phyloP scores from a whole-genome alignment of 2,329 filamentous ascomycete genomes.

The Epichloe amarillans region DNA sequence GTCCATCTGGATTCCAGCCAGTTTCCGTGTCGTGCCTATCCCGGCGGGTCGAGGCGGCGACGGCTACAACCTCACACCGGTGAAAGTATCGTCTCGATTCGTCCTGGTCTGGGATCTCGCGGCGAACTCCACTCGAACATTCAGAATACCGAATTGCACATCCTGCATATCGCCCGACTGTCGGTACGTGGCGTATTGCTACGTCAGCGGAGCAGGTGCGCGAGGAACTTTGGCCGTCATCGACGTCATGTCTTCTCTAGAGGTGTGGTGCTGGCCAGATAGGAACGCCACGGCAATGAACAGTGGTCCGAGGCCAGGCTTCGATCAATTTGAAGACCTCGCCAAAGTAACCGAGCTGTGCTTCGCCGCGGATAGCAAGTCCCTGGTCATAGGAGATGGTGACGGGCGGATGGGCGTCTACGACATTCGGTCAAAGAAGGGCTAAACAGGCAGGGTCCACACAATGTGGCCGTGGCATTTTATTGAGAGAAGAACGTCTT shows the following conservation, averaged over 20 bases:
- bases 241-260: conserved; percentile 23
- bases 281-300: conserved; percentile 14
- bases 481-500: background rate
- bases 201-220: conserved; percentile 19
- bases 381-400: conserved; percentile 21
- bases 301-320: conserved; percentile 12
- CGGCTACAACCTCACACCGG: conserved; percentile 22
- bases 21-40: conserved; percentile 20
- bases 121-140: conserved; percentile 22
- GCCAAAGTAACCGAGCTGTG: conserved; percentile 23
- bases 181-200: conserved; percentile 26
- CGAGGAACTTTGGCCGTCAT: conserved; percentile 22
- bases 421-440: conserved; percentile 17
- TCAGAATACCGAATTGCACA: conserved; percentile 25
- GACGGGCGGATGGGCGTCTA: conserved; percentile 24
- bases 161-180: conserved; percentile 28
- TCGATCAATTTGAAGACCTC: conserved; percentile 21
- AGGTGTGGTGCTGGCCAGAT: conserved; percentile 27
- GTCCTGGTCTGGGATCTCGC: conserved; percentile 28
- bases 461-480: background rate
- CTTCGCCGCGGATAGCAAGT: conserved; percentile 24
- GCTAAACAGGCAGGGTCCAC: background rate
- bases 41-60: conserved; percentile 12
- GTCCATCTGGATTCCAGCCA: conserved; percentile 28
- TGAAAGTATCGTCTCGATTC: conserved; percentile 18